phyloP scores from a whole-genome alignment of 371 early-diverging fungal genomes.

The Rhizopus delemar region DNA sequence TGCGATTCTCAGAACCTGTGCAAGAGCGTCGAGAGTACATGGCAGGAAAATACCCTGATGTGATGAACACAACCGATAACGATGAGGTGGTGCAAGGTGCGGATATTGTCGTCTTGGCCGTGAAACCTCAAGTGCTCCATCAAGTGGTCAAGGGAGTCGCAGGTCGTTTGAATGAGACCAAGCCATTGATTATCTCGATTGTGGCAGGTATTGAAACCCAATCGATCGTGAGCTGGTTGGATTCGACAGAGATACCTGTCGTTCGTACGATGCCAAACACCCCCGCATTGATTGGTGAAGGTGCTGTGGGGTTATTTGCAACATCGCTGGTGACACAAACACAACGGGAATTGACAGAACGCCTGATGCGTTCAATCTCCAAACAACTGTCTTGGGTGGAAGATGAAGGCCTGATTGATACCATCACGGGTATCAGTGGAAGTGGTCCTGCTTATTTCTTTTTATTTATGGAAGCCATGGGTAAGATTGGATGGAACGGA shows the following conservation, averaged over 20 bases:
- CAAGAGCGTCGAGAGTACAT: conserved; percentile 67
- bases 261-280: conserved; percentile 95
- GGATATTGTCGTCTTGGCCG: conserved; percentile 42
- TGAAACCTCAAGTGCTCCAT: conserved; percentile 76
- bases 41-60: conserved; percentile 56
- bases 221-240: conserved; percentile 75
- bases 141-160: conserved; percentile 61
- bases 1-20: conserved; percentile 82
- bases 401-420: conserved; percentile 74
- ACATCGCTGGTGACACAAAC: conserved; percentile 51
- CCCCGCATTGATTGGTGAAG: conserved; percentile 84
- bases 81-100: conserved; percentile 50
- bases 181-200: conserved; percentile 41
- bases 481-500: conserved; percentile 22
- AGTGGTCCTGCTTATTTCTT: conserved; percentile 95
- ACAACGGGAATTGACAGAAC: conserved; percentile 68
- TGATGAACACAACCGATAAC: conserved; percentile 48
- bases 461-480: conserved; percentile 86
- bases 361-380: conserved; percentile 70
- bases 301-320: conserved; percentile 85
- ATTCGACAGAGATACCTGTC: conserved; percentile 45
- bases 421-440: conserved; percentile 88
- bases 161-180: conserved; percentile 36
- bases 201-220: conserved; percentile 69
- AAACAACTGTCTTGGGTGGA: conserved; percentile 82